phyloP scores from a whole-genome alignment of 352 stramenopile genomes.

The Globisporangium recalcitrans region DNA sequence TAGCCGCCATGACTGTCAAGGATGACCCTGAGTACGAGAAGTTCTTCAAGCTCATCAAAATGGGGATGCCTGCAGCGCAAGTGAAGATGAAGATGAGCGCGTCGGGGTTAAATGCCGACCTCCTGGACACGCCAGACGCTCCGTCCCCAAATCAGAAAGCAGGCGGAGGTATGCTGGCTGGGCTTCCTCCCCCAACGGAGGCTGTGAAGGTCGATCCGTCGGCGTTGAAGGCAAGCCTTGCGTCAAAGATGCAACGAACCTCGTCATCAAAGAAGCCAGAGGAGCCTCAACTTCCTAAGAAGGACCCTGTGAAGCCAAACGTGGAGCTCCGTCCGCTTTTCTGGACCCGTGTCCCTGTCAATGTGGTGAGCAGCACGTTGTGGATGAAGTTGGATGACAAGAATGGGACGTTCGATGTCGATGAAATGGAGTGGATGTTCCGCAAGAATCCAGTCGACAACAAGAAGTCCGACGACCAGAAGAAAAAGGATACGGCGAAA shows the following conservation, averaged over 20 bases:
- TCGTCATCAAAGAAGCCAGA: slow-evolving; percentile 47
- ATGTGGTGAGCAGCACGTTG: slow-evolving; percentile 81
- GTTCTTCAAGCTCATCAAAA: slow-evolving; percentile 94
- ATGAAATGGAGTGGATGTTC: slow-evolving; percentile 89
- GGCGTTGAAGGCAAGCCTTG: slow-evolving; percentile 55
- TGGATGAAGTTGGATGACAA: slow-evolving; percentile 83
- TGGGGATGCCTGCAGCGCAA: slow-evolving; percentile 86
- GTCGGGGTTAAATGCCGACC: slow-evolving; percentile 56
- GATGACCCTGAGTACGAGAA: slow-evolving; percentile 91
- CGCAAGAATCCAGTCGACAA: slow-evolving; percentile 69
- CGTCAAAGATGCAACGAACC: slow-evolving; percentile 39
- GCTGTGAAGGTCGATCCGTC: slow-evolving; percentile 66
- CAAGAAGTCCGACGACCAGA: slow-evolving; percentile 62
- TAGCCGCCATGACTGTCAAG: slow-evolving; percentile 70
- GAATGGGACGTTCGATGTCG: slow-evolving; percentile 59
- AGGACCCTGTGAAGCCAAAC: slow-evolving; percentile 80
- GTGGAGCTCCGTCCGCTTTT: slow-evolving; percentile 86
- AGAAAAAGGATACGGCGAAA: slow-evolving; percentile 64
- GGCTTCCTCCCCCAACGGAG: slow-evolving; percentile 55
- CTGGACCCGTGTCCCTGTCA: slow-evolving; percentile 84
- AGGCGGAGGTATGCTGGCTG: slow-evolving; percentile 30
- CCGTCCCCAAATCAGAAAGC: slow-evolving; percentile 64
- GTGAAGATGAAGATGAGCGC: slow-evolving; percentile 92
- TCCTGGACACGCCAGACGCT: slow-evolving; percentile 65
- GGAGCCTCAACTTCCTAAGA: slow-evolving; percentile 77